Evolutionary conservation across 331 rosid species (phyloP).

Genomic region (Rosa hybrid): DNA sequence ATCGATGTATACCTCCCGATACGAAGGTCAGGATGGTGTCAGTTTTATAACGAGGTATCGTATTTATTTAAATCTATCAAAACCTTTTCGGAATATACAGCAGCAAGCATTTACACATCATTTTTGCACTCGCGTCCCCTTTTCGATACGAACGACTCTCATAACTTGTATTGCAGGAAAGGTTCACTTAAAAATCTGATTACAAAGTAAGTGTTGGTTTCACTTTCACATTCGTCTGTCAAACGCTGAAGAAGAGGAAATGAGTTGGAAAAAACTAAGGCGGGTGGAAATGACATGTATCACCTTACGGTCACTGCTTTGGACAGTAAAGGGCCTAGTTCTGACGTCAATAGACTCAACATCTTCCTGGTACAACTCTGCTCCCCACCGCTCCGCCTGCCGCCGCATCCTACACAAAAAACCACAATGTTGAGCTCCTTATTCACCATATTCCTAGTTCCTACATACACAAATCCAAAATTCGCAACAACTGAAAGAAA

Average conservation of each 20-base stretch:
- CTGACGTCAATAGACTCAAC: slow-evolving; percentile 77
- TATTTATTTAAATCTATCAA: background rate
- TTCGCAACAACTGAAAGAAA: background rate
- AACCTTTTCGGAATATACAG: background rate
- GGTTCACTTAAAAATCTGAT: background rate
- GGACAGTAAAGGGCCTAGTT: slow-evolving; percentile 72
- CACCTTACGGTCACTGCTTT: slow-evolving; percentile 98
- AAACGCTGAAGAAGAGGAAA: too few relatives aligned
- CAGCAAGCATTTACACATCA: background rate
- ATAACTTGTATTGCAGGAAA: background rate
- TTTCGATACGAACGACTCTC: background rate
- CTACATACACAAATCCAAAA: background rate
- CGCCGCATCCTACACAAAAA: slow-evolving; percentile 68
- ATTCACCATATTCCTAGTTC: background rate
- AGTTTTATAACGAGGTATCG: background rate
- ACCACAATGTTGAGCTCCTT: slow-evolving; percentile 34
- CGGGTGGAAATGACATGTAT: slow-evolving; percentile 25
- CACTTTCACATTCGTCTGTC: background rate
- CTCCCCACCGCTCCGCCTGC: slow-evolving; percentile 99
- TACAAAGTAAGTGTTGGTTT: background rate
- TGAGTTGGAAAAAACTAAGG: background rate
- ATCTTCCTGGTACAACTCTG: slow-evolving; percentile 90
- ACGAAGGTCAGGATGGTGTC: background rate
- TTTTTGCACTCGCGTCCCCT: background rate
- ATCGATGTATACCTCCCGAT: background rate